These are phyloP conservation scores for Alternaria gansuensis DNA, from an alignment of 2,329 filamentous ascomycete genomes.

Conservation along the genomic window DNA sequence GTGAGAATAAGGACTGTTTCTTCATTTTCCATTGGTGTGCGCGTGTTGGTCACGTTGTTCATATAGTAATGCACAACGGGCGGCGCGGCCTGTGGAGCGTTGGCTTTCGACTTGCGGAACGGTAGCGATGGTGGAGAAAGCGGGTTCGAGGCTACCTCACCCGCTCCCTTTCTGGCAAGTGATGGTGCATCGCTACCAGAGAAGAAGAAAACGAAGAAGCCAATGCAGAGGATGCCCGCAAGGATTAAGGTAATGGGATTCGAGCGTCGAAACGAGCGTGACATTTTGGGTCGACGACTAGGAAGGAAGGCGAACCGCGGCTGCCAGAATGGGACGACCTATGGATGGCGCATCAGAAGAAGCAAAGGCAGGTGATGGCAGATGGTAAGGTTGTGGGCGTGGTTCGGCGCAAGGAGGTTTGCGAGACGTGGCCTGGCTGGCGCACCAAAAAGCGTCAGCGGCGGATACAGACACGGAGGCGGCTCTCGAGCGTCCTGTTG, in stretches of 20 bases:
- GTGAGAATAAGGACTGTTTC: conserved; percentile 93
- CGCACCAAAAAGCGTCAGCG: conserved; percentile 31
- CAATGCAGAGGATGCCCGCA: conserved; percentile 74
- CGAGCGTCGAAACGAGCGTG: conserved; percentile 78
- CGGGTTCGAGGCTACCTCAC: conserved; percentile 70
- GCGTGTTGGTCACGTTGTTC: conserved; percentile 89
- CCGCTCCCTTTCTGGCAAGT: conserved; percentile 59
- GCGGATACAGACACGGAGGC: conserved; percentile 14
- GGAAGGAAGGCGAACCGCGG: conserved; percentile 41
- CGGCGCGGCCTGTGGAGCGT: conserved; percentile 70
- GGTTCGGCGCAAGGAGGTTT: conserved; percentile 38
- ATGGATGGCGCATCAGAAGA: conserved; percentile 48
- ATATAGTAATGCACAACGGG: conserved; percentile 93
- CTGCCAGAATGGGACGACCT: conserved; percentile 42
- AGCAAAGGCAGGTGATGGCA: conserved; percentile 23
- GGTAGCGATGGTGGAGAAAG: conserved; percentile 78
- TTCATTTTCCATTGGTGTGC: conserved; percentile 76
- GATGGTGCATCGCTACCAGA: conserved; percentile 67
- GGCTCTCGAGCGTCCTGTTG: conserved; percentile 7
- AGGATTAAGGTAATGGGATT: conserved; percentile 79
- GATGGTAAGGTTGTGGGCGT: conserved; percentile 28
- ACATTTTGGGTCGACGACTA: conserved; percentile 55
- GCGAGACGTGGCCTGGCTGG: conserved; percentile 46
- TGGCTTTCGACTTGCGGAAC: conserved; percentile 71
- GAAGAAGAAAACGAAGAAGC: conserved; percentile 67